A percentile compares a stretch with the other conserved stretches of the same genome.
These are phyloP conservation scores for Sapria himalayana DNA, from an alignment of 345 rosid species.

Conservation along the genomic window DNA sequence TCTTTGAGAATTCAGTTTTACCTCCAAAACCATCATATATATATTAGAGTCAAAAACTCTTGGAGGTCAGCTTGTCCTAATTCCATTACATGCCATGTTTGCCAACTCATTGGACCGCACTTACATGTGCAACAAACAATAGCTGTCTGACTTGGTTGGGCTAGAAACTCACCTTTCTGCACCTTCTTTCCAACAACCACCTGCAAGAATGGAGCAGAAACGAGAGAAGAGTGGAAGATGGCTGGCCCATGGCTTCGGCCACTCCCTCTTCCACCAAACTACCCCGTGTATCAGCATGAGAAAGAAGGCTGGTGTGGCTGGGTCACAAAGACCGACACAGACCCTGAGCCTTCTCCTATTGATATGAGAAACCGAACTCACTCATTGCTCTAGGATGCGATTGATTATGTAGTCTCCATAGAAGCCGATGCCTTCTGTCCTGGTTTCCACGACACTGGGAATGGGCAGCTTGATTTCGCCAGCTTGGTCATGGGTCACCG, in stretches of 20 bases:
- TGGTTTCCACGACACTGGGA: slow-evolving; percentile 72
- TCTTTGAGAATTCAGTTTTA: slow-evolving; percentile 75
- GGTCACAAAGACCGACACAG: slow-evolving; percentile 54
- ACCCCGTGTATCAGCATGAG: slow-evolving; percentile 82
- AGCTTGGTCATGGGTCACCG: slow-evolving; percentile 97
- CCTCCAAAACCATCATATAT: slow-evolving; percentile 63
- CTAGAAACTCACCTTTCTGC: slow-evolving; percentile 52
- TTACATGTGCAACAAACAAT: slow-evolving; percentile 50
- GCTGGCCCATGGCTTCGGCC: slow-evolving; percentile 98
- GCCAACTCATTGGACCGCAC: slow-evolving; percentile 59
- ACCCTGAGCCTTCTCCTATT: slow-evolving; percentile 58
- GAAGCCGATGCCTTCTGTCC: slow-evolving; percentile 93
- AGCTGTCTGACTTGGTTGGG: slow-evolving; percentile 57
- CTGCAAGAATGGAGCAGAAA: slow-evolving; percentile 35
- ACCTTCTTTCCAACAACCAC: slow-evolving; percentile 23
- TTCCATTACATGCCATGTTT: slow-evolving; percentile 86
- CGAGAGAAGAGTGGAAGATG: slow-evolving; percentile 67
- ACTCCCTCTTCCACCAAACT: slow-evolving; percentile 93
- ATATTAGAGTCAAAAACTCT: slow-evolving; percentile 82
- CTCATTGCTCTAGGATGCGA: slow-evolving; percentile 85
- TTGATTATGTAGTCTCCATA: slow-evolving; percentile 68
- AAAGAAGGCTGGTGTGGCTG: slow-evolving; percentile 99
- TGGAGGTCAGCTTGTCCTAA: slow-evolving; percentile 84
- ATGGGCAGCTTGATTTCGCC: slow-evolving; percentile 80
- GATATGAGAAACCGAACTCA: slow-evolving; percentile 80